phyloP scores from a whole-genome alignment of 2,329 filamentous ascomycete species.

The Mariannaea elegans region DNA sequence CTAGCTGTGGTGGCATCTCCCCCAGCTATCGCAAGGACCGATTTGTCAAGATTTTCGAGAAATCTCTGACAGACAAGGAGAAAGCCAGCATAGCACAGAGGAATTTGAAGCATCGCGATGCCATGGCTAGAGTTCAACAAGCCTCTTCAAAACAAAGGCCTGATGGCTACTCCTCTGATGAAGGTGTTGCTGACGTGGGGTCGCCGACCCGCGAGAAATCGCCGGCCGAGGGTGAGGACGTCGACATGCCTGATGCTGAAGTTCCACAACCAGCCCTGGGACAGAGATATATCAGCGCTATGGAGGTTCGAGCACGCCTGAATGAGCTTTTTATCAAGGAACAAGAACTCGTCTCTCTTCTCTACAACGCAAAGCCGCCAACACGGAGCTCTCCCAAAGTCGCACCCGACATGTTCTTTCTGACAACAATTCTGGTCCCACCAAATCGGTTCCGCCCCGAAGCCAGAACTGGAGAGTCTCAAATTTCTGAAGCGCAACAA shows the following conservation, averaged over 20 bases:
- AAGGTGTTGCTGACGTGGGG: slow-evolving; percentile 75
- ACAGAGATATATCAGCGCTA: slow-evolving; percentile 82
- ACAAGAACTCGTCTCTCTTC: slow-evolving; percentile 80
- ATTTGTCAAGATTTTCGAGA: slow-evolving; percentile 93
- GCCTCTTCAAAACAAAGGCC: slow-evolving; percentile 50
- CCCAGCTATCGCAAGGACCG: slow-evolving; percentile 89
- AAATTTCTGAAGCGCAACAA: slow-evolving; percentile 87
- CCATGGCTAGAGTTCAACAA: slow-evolving; percentile 61
- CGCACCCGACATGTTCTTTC: slow-evolving; percentile 93
- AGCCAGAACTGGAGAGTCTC: slow-evolving; percentile 79
- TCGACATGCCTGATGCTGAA: slow-evolving; percentile 46
- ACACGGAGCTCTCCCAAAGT: slow-evolving; percentile 65
- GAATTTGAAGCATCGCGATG: slow-evolving; percentile 73
- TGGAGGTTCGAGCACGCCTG: slow-evolving; percentile 84
- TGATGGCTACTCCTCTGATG: slow-evolving; percentile 64
- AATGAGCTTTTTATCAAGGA: slow-evolving; percentile 86
- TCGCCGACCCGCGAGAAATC: slow-evolving; percentile 48
- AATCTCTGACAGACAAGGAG: slow-evolving; percentile 77
- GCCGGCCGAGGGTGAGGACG: slow-evolving; percentile 54
- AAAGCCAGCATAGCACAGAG: slow-evolving; percentile 78
- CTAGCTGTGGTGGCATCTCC: slow-evolving; percentile 73
- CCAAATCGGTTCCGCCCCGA: slow-evolving; percentile 93
- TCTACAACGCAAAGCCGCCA: slow-evolving; percentile 80
- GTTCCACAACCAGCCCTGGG: slow-evolving; percentile 32
- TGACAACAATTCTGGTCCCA: slow-evolving; percentile 85